These are phyloP conservation scores for Ophiostoma quercus DNA, from an alignment of 2,329 filamentous ascomycete genomes.

Conservation along the genomic window DNA sequence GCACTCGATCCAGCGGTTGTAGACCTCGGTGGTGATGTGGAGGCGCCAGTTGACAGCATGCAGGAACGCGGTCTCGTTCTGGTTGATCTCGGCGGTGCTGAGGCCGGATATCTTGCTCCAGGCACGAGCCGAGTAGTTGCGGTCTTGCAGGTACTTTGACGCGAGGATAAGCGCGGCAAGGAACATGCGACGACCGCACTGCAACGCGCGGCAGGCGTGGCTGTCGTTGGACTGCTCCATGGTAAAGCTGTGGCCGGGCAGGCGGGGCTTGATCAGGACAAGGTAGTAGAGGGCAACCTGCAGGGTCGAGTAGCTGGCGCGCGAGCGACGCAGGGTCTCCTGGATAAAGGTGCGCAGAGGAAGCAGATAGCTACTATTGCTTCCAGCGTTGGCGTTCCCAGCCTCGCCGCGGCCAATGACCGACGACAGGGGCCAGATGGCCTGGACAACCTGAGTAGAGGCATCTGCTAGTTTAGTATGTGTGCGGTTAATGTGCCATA, in stretches of 20 bases:
- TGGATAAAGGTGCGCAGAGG: conserved; percentile 94
- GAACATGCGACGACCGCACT: conserved; percentile 97
- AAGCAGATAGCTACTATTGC: conserved; percentile 51
- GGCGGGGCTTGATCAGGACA: conserved; percentile 84
- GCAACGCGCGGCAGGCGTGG: conserved; percentile 70
- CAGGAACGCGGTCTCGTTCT: conserved; percentile 91
- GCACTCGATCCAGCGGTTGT: conserved; percentile 90
- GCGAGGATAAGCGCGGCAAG: conserved; percentile 89
- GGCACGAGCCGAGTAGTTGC: conserved; percentile 93
- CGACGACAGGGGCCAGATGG: conserved; percentile 91
- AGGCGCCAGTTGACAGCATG: conserved; percentile 88
- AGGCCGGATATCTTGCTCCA: conserved; percentile 99
- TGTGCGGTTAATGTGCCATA: background rate
- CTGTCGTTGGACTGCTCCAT: conserved; percentile 75
- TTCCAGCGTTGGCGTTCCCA: conserved; percentile 5
- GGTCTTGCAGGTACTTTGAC: conserved; percentile 95
- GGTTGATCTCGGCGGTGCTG: conserved; percentile 87
- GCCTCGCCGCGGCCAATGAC: conserved; percentile 62
- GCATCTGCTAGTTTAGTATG: conserved; percentile 61
- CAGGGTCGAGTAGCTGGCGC: conserved; percentile 94
- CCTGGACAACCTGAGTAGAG: conserved; percentile 93
- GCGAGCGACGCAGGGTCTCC: conserved; percentile 88
- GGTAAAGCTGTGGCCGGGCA: conserved; percentile 77
- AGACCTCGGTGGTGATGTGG: conserved; percentile 82
- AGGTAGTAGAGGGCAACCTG: conserved; percentile 97